These are phyloP conservation scores for Penicillium silybi DNA, from an alignment of 495 filamentous ascomycete species.

Conservation along the genomic window DNA sequence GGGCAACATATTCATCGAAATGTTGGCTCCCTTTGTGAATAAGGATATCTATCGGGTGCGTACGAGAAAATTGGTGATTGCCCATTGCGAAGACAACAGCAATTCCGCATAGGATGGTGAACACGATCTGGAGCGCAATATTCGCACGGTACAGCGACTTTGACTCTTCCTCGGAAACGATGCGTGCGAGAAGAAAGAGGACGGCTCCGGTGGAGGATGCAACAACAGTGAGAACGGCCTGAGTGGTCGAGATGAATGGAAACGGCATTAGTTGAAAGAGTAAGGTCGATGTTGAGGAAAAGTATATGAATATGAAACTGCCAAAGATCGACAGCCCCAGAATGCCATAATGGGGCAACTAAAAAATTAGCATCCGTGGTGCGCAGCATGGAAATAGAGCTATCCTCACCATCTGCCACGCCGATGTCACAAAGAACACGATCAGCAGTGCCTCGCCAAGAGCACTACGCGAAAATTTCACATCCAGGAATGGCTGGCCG, in stretches of 20 bases:
- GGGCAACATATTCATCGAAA: slow-evolving; percentile 32
- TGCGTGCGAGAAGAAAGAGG: slow-evolving; percentile 28
- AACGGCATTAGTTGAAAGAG: slow-evolving; percentile 31
- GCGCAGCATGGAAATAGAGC: not conserved
- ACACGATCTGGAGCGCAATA: slow-evolving; percentile 23
- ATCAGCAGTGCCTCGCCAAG: slow-evolving; percentile 31
- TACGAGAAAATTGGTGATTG: slow-evolving; percentile 26
- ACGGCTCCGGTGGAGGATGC: slow-evolving; percentile 21
- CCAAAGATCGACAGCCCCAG: slow-evolving; percentile 32
- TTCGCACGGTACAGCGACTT: slow-evolving; percentile 30
- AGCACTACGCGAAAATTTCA: slow-evolving; percentile 33
- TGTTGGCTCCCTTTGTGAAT: slow-evolving; percentile 37
- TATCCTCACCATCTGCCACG: slow-evolving; percentile 39
- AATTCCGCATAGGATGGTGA: slow-evolving; percentile 25
- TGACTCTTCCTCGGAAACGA: slow-evolving; percentile 28
- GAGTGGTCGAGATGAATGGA: slow-evolving; percentile 25
- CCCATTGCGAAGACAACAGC: slow-evolving; percentile 26
- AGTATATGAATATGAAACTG: slow-evolving; percentile 31
- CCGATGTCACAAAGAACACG: slow-evolving; percentile 28
- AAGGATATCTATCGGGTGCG: slow-evolving; percentile 49
- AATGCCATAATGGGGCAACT: slow-evolving; percentile 36
- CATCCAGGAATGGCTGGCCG: slow-evolving; percentile 26
- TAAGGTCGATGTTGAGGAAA: slow-evolving; percentile 23
- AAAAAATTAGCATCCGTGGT: slow-evolving; percentile 11
- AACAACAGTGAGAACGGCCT: slow-evolving; percentile 12